A percentile compares a stretch with the other conserved stretches of the same genome.
phyloP scores from a whole-genome alignment of 805 yeast species.

The Brettanomyces anomalus region DNA sequence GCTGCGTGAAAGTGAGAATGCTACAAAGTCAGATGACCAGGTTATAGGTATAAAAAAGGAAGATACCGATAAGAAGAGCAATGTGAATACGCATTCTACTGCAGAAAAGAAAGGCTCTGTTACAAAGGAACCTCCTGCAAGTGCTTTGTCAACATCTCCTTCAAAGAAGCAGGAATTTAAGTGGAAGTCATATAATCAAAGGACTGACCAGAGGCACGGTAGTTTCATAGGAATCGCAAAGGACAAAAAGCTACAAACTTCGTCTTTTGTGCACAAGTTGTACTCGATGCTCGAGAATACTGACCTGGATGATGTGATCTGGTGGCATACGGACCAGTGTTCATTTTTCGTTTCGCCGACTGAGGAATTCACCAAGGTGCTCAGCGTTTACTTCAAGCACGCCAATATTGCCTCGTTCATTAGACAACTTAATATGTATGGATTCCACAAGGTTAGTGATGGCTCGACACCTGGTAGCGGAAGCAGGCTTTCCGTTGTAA shows the following conservation, averaged over 20 bases:
- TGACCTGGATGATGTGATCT: conserved; percentile 61
- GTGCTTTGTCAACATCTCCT: no score
- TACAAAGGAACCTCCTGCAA: no score
- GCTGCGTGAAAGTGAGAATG: no score
- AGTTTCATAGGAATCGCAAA: background rate
- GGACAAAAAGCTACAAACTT: conserved; percentile 20
- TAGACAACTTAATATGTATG: conserved; percentile 75
- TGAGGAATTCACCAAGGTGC: conserved; percentile 76
- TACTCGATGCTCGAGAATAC: conserved; percentile 85
- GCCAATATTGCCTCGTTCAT: conserved; percentile 75
- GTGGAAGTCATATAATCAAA: no score
- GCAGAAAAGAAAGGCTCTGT: no score
- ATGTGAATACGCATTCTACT: no score
- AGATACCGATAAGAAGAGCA: no score
- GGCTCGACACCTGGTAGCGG: conserved; percentile 3
- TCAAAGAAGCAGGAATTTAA: no score
- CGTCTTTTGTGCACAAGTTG: conserved; percentile 73
- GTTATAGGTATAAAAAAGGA: no score
- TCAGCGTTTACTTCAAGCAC: conserved; percentile 63
- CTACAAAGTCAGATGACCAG: no score
- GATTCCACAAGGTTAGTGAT: conserved; percentile 66
- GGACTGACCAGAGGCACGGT: no score
- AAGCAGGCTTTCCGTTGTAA: background rate
- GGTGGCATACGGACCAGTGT: conserved; percentile 66
- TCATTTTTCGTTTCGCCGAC: conserved; percentile 77